Base-by-base conservation (phyloP, 164 flowering plant species). In the Vitis rupestris region DNA sequence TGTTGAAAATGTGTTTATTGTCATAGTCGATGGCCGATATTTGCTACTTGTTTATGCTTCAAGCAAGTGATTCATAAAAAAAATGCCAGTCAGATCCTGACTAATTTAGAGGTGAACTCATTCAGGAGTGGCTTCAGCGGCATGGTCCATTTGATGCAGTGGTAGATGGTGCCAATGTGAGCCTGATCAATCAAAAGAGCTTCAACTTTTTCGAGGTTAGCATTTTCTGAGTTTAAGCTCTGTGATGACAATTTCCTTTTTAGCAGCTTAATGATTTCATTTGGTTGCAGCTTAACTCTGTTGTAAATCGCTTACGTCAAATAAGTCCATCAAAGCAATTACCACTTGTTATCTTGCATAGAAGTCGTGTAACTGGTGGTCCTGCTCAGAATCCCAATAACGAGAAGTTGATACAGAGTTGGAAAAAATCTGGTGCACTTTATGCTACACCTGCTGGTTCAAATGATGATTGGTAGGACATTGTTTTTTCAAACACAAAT, bases 71-170 rank as follows among this genome's bases (percentile, higher is more conserved):
- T 66, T n/a, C 31, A 60, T 57, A 23, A 10, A 61, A 19, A 63
- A 61, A 44, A 30, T 65, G 51, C 71, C 50, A 49, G 37, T 75
- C 70, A 50, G 31, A 63, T 60, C 50, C 16, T 72, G 58, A 65
- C 72, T 81, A 64, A 77, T 55, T 63, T 71, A 64, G 60, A 63
- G 55, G 64, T 73, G 53, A 71, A 76, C 58, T 79, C 55, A 66
- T 86, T n/a, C 86, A 96, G 98, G 90, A 85, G 47, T 96, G 99
- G 99, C 91, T 96, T 74, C 72, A 73, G 73, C 37, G 30, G 50
- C 82, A 85, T 85, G 98, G 98, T 71, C 99, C 99, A 63, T 96
- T 89, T 84, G 99, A 96, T 75, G 97, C 97, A 53, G 92, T 96
- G 27, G 65, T 96, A 72, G 99, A 96, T 81, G 99, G 93, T 71